Evolutionary conservation across 768 basidiomycete genomes (phyloP).

Genomic region (Tulasnella sp.): DNA sequence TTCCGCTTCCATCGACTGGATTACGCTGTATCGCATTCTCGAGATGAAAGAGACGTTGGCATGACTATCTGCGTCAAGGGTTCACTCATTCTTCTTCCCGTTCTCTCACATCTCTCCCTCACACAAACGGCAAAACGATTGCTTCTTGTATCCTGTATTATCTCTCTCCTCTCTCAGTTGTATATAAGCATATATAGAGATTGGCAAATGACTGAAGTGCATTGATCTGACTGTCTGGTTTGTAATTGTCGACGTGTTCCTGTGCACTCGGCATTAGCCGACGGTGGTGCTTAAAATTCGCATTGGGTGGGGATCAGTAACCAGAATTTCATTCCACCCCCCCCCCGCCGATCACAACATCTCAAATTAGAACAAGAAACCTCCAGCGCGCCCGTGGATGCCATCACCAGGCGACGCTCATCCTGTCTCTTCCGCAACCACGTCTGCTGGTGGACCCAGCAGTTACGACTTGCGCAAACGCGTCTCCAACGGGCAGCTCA

Average conservation of each 20-base stretch:
- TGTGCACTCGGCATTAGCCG: not conserved
- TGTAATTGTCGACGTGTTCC: not conserved
- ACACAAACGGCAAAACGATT: not conserved
- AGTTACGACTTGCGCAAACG: not conserved
- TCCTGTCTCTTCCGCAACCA: not conserved
- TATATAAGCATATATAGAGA: not conserved
- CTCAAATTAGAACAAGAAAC: not conserved
- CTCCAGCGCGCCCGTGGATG: not conserved
- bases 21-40: not conserved
- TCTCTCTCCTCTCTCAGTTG: not conserved
- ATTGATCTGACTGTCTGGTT: not conserved
- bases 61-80: not conserved
- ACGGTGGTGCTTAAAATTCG: not conserved
- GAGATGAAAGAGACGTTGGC: not conserved
- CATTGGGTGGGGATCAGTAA: not conserved
- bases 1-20: conserved; percentile 22
- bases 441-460: not conserved
- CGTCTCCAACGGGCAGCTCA: conserved; percentile 11
- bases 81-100: not conserved
- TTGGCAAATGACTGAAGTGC: not conserved
- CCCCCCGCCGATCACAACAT: not conserved
- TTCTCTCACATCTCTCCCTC: not conserved
- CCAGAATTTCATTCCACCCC: not conserved
- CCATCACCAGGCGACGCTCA: conserved; percentile 6
- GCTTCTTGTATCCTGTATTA: not conserved